These are phyloP conservation scores for Penicillium sclerotiorum DNA, from an alignment of 2,329 filamentous ascomycete genomes.

Conservation along the genomic window DNA sequence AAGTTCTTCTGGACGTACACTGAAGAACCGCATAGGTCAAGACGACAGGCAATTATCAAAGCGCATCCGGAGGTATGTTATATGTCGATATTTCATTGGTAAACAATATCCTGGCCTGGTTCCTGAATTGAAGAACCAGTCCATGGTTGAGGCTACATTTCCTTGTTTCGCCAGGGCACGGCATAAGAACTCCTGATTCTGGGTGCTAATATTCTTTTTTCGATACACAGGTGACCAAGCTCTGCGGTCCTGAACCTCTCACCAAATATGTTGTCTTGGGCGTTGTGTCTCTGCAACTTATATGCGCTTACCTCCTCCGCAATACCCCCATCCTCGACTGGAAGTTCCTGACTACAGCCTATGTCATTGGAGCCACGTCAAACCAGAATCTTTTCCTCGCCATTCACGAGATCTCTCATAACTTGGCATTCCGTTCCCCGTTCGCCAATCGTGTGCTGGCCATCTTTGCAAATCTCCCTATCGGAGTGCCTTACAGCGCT, in stretches of 20 bases:
- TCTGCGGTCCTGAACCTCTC: slow-evolving; percentile 92
- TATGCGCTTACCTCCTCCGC: slow-evolving; percentile 74
- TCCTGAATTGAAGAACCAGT: not conserved
- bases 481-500: slow-evolving; percentile 93
- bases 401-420: slow-evolving; percentile 98
- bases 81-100: not conserved
- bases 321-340: slow-evolving; percentile 78
- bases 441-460: slow-evolving; percentile 82
- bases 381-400: slow-evolving; percentile 99
- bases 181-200: slow-evolving; percentile 7
- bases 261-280: slow-evolving; percentile 89
- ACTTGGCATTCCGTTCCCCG: slow-evolving; percentile 84
- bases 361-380: slow-evolving; percentile 88
- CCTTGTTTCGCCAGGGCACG: slow-evolving; percentile 7
- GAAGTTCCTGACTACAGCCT: slow-evolving; percentile 83
- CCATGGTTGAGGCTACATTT: slow-evolving; percentile 8
- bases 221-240: slow-evolving; percentile 76
- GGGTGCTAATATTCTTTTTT: slow-evolving; percentile 16
- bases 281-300: slow-evolving; percentile 80
- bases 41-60: slow-evolving; percentile 93
- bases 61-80: slow-evolving; percentile 83
- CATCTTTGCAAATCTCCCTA: slow-evolving; percentile 92
- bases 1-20: slow-evolving; percentile 99
- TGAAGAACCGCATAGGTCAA: slow-evolving; percentile 91
- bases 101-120: not conserved